A percentile compares a stretch with the other conserved stretches of the same genome.
phyloP scores from a whole-genome alignment of 1,284 basidiomycete species.

The Vanrija humicola region DNA sequence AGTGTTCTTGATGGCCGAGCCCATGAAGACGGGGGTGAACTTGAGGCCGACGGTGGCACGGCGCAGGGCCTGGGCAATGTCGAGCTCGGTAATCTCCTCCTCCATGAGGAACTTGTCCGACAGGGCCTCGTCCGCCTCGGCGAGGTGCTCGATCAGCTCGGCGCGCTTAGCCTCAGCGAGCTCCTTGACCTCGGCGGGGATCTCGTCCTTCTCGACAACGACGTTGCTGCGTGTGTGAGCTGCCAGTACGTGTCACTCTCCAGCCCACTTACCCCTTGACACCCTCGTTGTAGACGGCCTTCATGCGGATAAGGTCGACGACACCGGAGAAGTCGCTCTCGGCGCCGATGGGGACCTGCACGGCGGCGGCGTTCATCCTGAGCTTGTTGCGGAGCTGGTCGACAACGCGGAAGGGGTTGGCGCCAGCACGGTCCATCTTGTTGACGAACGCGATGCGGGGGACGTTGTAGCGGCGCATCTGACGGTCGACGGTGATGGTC shows the following conservation, averaged over 20 bases:
- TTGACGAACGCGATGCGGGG: constrained; percentile 97
- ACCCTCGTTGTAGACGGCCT: constrained; percentile 91
- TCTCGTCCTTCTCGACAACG: constrained; percentile 81
- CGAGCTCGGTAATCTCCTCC: constrained; percentile 64
- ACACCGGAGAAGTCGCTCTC: constrained; percentile 87
- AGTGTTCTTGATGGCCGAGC: constrained; percentile 97
- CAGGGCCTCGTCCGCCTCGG: constrained; percentile 92
- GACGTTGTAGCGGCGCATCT: constrained; percentile 96
- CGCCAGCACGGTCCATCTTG: constrained; percentile 98
- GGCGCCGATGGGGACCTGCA: constrained; percentile 91
- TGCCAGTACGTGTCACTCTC: background rate
- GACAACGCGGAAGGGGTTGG: constrained; percentile 94
- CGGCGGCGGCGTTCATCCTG: constrained; percentile 87
- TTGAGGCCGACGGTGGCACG: constrained; percentile 82
- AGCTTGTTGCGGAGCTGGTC: constrained; percentile 89
- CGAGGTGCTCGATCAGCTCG: constrained; percentile 91
- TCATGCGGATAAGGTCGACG: constrained; percentile 92
- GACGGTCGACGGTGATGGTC: constrained; percentile 97
- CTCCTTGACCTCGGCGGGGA: constrained; percentile 69
- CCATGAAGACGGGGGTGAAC: constrained; percentile 95
- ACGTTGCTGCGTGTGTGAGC: constrained; percentile 57
- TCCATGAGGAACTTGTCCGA: constrained; percentile 90
- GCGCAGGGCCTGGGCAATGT: constrained; percentile 81
- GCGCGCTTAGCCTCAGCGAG: constrained; percentile 76
- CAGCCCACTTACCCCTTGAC: constrained; percentile 71